These are phyloP conservation scores for Casuarina cunninghamiana DNA, from an alignment of 306 rosid species.

Conservation along the genomic window DNA sequence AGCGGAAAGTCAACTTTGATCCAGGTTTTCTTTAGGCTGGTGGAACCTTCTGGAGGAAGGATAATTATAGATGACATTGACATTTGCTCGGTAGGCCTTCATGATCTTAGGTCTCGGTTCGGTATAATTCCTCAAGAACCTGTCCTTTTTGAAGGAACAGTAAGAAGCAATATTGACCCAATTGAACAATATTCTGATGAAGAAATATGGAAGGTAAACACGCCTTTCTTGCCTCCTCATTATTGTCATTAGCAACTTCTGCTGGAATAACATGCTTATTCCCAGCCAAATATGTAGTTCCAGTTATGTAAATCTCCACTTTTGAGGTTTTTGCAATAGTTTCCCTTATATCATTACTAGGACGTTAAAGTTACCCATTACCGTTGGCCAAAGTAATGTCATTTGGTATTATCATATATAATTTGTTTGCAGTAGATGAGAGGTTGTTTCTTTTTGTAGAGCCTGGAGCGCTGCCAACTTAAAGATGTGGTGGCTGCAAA, in stretches of 20 bases:
- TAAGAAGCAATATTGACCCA: conserved; percentile 89
- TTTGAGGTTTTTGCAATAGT: neutral
- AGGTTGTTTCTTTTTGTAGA: conserved; percentile 37
- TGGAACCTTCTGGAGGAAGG: conserved; percentile 88
- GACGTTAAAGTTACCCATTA: no score
- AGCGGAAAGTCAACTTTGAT: conserved; percentile 92
- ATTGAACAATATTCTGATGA: conserved; percentile 68
- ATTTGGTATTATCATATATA: neutral
- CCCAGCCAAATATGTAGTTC: neutral
- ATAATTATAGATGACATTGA: conserved; percentile 84
- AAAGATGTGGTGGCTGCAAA: conserved; percentile 78
- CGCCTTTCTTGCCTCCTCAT: neutral
- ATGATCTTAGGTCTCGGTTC: conserved; percentile 86
- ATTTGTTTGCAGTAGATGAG: conserved; percentile 12
- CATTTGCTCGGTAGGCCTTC: conserved; percentile 72
- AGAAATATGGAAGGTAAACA: conserved; percentile 85
- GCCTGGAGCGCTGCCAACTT: conserved; percentile 91
- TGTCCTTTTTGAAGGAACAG: conserved; percentile 95
- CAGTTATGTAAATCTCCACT: neutral
- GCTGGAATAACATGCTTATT: neutral
- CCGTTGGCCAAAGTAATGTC: no score
- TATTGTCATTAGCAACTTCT: neutral
- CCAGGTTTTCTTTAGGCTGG: conserved; percentile 93
- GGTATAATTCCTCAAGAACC: conserved; percentile 99
- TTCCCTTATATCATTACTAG: no score